Conservation (phyloP, 2,329 filamentous ascomycete species). For the Fusarium nisikadoi region DNA sequence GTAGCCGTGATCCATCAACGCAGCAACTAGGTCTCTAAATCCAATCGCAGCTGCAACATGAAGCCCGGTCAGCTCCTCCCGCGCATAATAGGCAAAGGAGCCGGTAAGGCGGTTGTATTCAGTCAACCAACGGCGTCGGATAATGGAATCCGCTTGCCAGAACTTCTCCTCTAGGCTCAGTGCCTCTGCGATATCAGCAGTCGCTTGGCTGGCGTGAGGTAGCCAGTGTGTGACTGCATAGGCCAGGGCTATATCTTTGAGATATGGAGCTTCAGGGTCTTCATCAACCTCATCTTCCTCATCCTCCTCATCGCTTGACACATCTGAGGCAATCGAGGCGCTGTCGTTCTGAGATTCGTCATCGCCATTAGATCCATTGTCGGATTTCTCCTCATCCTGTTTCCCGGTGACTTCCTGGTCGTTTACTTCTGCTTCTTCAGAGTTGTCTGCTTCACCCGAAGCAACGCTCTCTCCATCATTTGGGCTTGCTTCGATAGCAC, state of each 20-base stretch:
- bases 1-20: constrained; percentile 52
- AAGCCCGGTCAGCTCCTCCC: constrained; percentile 48
- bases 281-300: constrained; percentile 28
- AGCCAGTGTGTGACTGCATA: constrained; percentile 57
- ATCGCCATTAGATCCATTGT: background rate
- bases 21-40: constrained; percentile 51
- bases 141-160: constrained; percentile 50
- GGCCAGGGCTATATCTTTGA: constrained; percentile 43
- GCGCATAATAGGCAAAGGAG: constrained; percentile 46
- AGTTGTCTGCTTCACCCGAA: constrained; percentile 22
- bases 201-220: constrained; percentile 54
- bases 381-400: constrained; percentile 20
- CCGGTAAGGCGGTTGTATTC: constrained; percentile 48
- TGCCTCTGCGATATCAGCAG: constrained; percentile 54
- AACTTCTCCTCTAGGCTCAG: constrained; percentile 53
- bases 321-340: background rate
- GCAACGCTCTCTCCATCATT: constrained; percentile 14
- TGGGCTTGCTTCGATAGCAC: background rate
- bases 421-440: background rate
- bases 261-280: constrained; percentile 44
- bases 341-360: background rate
- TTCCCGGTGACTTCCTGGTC: background rate
- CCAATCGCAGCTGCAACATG: constrained; percentile 54
- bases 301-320: constrained; percentile 6
- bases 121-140: constrained; percentile 53